phyloP scores from a whole-genome alignment of 2,329 filamentous ascomycete species.

The Coccinonectria pachysandricola region DNA sequence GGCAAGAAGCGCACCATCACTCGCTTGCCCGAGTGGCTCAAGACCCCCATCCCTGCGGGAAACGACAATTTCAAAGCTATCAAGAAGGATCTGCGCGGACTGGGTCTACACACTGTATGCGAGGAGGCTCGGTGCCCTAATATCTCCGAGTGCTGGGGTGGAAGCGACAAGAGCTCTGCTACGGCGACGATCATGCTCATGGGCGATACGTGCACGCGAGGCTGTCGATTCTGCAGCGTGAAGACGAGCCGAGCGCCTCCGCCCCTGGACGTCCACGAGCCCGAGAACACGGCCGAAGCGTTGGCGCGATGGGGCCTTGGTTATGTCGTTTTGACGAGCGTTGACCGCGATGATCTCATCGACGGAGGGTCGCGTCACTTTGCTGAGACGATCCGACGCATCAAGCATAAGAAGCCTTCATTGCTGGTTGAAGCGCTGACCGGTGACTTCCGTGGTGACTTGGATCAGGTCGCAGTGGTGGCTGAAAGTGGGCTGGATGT shows the following conservation, averaged over 20 bases:
- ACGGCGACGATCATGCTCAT: slow-evolving; percentile 99
- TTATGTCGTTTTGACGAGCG: slow-evolving; percentile 88
- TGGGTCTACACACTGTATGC: slow-evolving; percentile 90
- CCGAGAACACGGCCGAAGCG: slow-evolving; percentile 92
- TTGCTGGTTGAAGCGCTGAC: slow-evolving; percentile 77
- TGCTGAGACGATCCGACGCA: slow-evolving; percentile 86
- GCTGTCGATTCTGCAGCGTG: slow-evolving; percentile 93
- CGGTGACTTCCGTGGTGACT: slow-evolving; percentile 75
- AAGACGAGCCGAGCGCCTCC: slow-evolving; percentile 71
- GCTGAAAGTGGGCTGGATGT: slow-evolving; percentile 86
- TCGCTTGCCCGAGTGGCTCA: slow-evolving; percentile 85
- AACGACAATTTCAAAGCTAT: slow-evolving; percentile 84
- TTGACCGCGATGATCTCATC: slow-evolving; percentile 83
- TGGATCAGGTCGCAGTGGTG: slow-evolving; percentile 79
- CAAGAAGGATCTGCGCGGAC: slow-evolving; percentile 80
- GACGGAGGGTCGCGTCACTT: slow-evolving; percentile 88
- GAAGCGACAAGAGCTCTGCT: slow-evolving; percentile 74
- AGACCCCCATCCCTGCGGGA: slow-evolving; percentile 82
- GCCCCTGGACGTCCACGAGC: slow-evolving; percentile 88
- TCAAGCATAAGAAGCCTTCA: slow-evolving; percentile 72
- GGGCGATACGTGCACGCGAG: slow-evolving; percentile 95
- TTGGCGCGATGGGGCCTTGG: slow-evolving; percentile 86
- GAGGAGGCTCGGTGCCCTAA: slow-evolving; percentile 97
- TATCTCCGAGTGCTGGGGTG: slow-evolving; percentile 97
- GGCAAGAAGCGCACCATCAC: slow-evolving; percentile 55